Base-by-base conservation (phyloP, 768 basidiomycete species). In the Phlebiopsis flavidoalba region DNA sequence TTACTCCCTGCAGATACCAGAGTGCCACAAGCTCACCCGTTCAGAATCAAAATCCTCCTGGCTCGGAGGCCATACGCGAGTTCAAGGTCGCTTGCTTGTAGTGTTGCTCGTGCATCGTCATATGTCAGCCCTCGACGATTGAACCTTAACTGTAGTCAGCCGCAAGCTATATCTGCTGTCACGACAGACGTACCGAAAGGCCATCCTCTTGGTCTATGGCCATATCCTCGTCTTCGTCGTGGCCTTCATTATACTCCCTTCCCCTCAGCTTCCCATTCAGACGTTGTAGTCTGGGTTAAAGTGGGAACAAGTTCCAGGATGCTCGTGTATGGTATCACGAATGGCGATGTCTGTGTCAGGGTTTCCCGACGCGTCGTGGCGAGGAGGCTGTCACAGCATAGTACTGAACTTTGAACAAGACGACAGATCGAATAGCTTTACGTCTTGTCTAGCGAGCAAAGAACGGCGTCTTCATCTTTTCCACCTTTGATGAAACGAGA, bases 81-180 rank as follows among this genome's bases (percentile, higher is more conserved):
- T 70, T 97, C 94, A 0, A 67, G 73, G 59, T 94, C 89, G 69
- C 91, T 93, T 3, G 94, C 92, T 67, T 97, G 95, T 6, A 95
- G 80, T 53, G 83, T 80, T 8, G 73, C 71, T 51, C 76, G 77
- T 4, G 90, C 85, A 50, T 87, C 82, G 7, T 83, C 79, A 63
- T 88, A 88, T 0, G 86, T 83, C 65, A 84, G 70, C 26, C 66
- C 64, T 50, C 69, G 66, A 61, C 70, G 69, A 65, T 77, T 75
- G 24, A 26, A n/a, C 19, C 17, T 53, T 62, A 31, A 36, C 40
- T 31, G 36, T 19, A 58, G 12, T 40, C 33, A 11, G 17, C 15
- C 21, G 14, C 26, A 35, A 22, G 19, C 17, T 14, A 26, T 33
- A 12, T 10, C 6, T 31, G 26, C 26, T 31, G 47, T 49, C 40